Conservation (phyloP, 2,329 filamentous ascomycete species). For the Colletotrichum ledebouriae region DNA sequence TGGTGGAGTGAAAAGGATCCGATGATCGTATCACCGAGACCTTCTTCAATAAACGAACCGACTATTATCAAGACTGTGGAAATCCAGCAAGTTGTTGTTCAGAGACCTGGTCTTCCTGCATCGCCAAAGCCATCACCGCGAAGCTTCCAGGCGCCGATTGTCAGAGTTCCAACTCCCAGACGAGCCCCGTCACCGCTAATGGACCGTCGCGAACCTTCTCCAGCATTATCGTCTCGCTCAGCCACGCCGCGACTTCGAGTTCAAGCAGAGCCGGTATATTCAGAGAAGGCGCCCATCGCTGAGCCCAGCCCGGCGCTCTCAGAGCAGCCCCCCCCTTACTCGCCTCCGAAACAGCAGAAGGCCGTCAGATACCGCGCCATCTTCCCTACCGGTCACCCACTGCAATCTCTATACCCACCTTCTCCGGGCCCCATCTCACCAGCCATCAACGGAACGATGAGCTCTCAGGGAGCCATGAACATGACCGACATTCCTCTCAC, state of each 20-base stretch:
- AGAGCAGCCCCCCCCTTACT: constrained; percentile 69
- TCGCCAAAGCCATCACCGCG: constrained; percentile 42
- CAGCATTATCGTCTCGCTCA: constrained; percentile 49
- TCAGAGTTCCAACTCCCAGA: constrained; percentile 54
- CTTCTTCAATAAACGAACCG: background rate
- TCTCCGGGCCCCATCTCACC: constrained; percentile 75
- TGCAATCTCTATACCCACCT: constrained; percentile 62
- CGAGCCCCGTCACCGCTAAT: constrained; percentile 50
- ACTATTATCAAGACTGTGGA: constrained; percentile 16
- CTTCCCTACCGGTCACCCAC: constrained; percentile 67
- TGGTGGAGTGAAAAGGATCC: constrained; percentile 54
- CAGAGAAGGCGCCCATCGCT: constrained; percentile 32
- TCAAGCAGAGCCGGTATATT: background rate
- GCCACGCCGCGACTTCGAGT: constrained; percentile 38
- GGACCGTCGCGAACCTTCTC: constrained; percentile 40
- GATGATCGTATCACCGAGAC: constrained; percentile 13
- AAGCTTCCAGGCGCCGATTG: constrained; percentile 49
- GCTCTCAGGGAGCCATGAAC: constrained; percentile 70
- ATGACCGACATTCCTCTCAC: constrained; percentile 72
- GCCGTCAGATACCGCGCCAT: constrained; percentile 68
- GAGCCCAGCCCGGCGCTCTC: constrained; percentile 43
- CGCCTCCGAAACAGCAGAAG: constrained; percentile 58
- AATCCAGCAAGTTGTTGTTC: constrained; percentile 8
- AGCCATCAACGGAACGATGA: constrained; percentile 72
- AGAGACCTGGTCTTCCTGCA: constrained; percentile 40